A percentile compares a stretch with the other conserved stretches of the same genome.
These are phyloP conservation scores for Senna siamea DNA, from an alignment of 306 rosid genomes.

Conservation along the genomic window DNA sequence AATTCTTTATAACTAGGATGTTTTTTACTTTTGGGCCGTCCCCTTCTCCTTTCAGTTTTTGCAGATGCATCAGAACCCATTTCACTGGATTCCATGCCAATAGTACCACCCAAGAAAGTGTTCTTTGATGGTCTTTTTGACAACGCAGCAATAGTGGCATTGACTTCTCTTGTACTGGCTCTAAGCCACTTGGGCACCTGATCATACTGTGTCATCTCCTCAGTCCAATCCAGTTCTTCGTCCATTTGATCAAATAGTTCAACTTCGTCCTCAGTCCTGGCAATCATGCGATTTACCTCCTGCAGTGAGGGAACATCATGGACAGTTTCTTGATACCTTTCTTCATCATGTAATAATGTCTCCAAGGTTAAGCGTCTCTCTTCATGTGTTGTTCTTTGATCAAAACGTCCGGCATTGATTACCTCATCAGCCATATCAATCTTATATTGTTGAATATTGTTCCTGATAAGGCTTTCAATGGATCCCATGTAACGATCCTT, in stretches of 20 bases:
- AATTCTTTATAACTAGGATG: conserved; percentile 79
- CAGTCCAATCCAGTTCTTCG: conserved; percentile 91
- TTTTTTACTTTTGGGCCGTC: conserved; percentile 79
- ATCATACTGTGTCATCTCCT: conserved; percentile 81
- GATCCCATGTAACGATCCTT: conserved; percentile 97
- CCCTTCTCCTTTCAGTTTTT: conserved; percentile 77
- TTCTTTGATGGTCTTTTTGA: conserved; percentile 82
- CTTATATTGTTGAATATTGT: conserved; percentile 92
- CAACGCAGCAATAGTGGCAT: conserved; percentile 69
- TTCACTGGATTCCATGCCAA: conserved; percentile 68
- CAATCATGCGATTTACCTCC: conserved; percentile 98
- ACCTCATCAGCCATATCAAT: conserved; percentile 99
- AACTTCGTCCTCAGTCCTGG: conserved; percentile 87
- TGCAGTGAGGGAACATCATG: conserved; percentile 95
- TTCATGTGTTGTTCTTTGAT: conserved; percentile 97
- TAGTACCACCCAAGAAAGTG: conserved; percentile 57
- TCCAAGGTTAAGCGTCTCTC: conserved; percentile 94
- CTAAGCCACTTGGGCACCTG: conserved; percentile 96
- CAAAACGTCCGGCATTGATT: conserved; percentile 99
- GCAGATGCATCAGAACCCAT: conserved; percentile 72
- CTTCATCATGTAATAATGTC: conserved; percentile 95
- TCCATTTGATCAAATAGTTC: conserved; percentile 96
- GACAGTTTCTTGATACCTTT: conserved; percentile 91
- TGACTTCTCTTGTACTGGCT: conserved; percentile 77
- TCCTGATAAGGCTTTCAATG: conserved; percentile 94